Evolutionary conservation across 306 rosid genomes (phyloP).

Genomic region (Notholithocarpus densiflorus): DNA sequence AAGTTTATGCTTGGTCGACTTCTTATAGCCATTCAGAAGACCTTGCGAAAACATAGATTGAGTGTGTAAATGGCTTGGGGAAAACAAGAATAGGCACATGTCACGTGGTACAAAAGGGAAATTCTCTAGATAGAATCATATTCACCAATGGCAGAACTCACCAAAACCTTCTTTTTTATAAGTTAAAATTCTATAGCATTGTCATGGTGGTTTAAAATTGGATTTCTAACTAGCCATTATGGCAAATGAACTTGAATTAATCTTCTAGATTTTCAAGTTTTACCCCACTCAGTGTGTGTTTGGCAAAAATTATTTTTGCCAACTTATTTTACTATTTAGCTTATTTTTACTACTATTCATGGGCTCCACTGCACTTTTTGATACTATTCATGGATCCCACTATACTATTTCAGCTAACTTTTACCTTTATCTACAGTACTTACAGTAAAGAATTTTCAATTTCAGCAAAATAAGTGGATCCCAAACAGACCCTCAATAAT

Average conservation of each 20-base stretch:
- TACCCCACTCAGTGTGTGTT: background rate
- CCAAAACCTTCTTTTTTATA: background rate
- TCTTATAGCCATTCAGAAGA: background rate
- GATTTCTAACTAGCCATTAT: background rate
- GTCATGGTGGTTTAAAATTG: too few relatives aligned
- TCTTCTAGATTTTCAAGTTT: conserved; percentile 2
- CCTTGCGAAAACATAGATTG: background rate
- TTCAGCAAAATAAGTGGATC: too few relatives aligned
- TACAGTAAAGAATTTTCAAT: too few relatives aligned
- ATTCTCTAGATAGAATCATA: background rate
- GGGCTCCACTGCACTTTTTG: too few relatives aligned
- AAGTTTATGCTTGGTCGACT: background rate
- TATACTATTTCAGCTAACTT: too few relatives aligned
- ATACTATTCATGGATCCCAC: too few relatives aligned
- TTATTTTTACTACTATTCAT: too few relatives aligned
- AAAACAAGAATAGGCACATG: background rate
- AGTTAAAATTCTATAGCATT: too few relatives aligned
- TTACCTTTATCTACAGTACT: too few relatives aligned
- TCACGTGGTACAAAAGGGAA: too few relatives aligned
- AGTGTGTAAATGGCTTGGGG: background rate
- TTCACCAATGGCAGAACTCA: background rate
- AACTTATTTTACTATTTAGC: too few relatives aligned
- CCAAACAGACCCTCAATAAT: background rate
- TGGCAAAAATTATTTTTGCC: too few relatives aligned
- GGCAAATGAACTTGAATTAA: background rate